Evolutionary conservation across 306 rosid genomes (phyloP), one percentile per base, ranked within the genome.

Genomic region (Fragaria nilgerrensis): DNA sequence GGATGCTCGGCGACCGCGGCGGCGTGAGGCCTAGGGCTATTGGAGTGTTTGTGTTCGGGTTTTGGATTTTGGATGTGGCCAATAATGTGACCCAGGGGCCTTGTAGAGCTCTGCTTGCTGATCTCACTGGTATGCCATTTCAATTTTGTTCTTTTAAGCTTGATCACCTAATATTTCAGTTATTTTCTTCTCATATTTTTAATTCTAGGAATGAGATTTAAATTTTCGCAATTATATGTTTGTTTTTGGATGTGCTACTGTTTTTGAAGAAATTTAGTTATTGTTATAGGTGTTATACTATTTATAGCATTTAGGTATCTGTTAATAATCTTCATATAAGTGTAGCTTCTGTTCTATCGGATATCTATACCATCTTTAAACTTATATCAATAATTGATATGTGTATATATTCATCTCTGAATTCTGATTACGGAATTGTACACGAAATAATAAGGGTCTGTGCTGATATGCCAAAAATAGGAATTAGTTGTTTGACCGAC

Each of bases 61-160:
- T 92, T 82, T 92, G 96, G 97, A 90, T 92, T 81, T 81, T 92
- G 84, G 97, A 92, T 48, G 88, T 92, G 52, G 96, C 97, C 71
- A 92, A 92, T 75, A 92, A 92, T 68, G 78, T 88, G 84, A 90
- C 87, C 69, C 96, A 90, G 76, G 93, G 97, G 70, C 96, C 97
- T 74, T 92, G 97, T 72, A 82, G 96, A 87, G 96, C 97, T 43
- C 79, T 90, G 81, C 97, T 95, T 9, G 97, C 87, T 68, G 98
- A 92, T 96, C 97, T 91, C 79, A 96, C 96, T 17, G 97, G 96
- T 92, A 81, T 56, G 41, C 64, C 67, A 66, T 73, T 64, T 65
- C 22, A 73, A 37, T 52, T 39, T 61, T 32, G 13, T 47, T 39
- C 3, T n/a, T 59, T 67, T 9, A 2, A 55, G 27, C 9, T 23